Evolutionary conservation across 371 early-diverging fungal species (phyloP), one percentile per base, ranked within the genome.

Genomic region (Blakeslea trispora): DNA sequence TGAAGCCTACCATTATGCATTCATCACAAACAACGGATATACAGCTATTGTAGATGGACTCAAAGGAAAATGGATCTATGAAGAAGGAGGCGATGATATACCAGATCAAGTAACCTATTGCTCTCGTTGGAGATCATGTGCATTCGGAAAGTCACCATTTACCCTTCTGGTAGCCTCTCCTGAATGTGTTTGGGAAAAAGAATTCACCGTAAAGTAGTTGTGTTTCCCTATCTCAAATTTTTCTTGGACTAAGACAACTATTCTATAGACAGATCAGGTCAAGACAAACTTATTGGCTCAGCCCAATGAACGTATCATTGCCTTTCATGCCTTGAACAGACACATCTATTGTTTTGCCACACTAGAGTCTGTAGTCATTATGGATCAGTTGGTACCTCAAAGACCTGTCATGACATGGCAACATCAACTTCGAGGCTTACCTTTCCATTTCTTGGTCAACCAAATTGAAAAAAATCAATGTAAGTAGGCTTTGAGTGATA

Each of bases 71-170:
- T 15, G 43, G 4, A 0, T 59, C 5, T 59, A 44, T 39, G 48
- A 59, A 37, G 39, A 34, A 9, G 10, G 24, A 17, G 28, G 28
- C 28, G 60, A 55, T 13, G n/a, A 41, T 0, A 28, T 47, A 7
- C 19, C 44, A 23, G 46, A 45, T 2, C 7, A 28, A 15, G 10
- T 31, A 8, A 31, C 23, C 15, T 64, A 64, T 41, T 10, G 11
- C 14, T 59, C 64, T 18, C 50, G 52, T 8, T 59, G 55, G 59
- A 32, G 49, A 55, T 51, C 52, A 15, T 59, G 64, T 41, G 45
- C 35, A 14, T 64, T 55, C 48, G 52, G 55, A 13, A 50, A 37
- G 14, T 46, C 47, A 0, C 45, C 43, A 11, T 39, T 39, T 5
- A 52, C 46, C 1, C 14, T 53, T 17, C 37, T 41, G n/a, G 28